Evolutionary conservation across 495 filamentous ascomycete genomes (phyloP), one percentile per base, ranked within the genome.

Genomic region (Wilcoxina mikolae): DNA sequence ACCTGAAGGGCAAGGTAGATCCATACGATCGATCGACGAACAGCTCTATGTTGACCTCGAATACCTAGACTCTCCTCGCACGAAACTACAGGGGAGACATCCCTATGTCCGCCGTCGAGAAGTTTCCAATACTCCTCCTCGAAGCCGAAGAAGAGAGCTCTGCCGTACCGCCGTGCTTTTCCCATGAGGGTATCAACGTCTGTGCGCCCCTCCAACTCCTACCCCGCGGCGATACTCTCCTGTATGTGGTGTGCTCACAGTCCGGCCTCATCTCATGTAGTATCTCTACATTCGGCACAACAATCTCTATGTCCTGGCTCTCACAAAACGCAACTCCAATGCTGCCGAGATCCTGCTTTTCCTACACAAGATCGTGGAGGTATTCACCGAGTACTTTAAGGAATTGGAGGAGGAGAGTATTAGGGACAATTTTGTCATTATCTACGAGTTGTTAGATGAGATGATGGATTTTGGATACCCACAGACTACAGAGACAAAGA

Each of bases 391-490:
- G 69, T 99, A 99, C 73, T 99, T 99, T 75, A 99, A 99, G 68
- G 90, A 94, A 63, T 78, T 99, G 51, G 93, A 99, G 69, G 93
- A 99, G 70, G 93, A 99, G 71, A 94, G 86, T 68, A 99, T 99
- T 67, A 83, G 93, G 53, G 93, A 99, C 72, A 99, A 99, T 74
- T 99, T 96, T 62, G 93, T 99, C 69, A 78, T 99, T 64, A 99
- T 99, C 64, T 99, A 99, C 74, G 93, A 99, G 71, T 71, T 99
- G 51, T 78, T 99, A 58, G 93, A 99, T 68, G 93, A 99, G 73
- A 99, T 99, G 93, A 99, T 99, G 93, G 93, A 99, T 69, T 99
- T 96, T 72, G 93, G 93, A 47, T 95, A 99, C 69, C 93, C 93
- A 17, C 93, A 99, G 70, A 99, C 93, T 20, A 99, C 93, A 51